A percentile compares a stretch with the other conserved stretches of the same genome.
phyloP scores from a whole-genome alignment of 2,329 filamentous ascomycete genomes.

The Blastomyces silverae region DNA sequence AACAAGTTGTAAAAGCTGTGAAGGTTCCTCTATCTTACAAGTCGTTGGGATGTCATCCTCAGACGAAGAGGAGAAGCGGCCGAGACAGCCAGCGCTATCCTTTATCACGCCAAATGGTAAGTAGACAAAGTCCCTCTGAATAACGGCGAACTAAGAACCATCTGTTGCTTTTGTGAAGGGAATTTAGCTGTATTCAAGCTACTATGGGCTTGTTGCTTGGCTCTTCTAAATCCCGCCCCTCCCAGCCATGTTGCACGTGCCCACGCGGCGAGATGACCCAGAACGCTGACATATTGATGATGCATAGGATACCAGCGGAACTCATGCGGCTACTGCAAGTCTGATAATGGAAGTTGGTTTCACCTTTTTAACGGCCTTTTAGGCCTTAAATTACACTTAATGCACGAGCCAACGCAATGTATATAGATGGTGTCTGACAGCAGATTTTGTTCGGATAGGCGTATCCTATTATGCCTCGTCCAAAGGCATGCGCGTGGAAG shows the following conservation, averaged over 20 bases:
- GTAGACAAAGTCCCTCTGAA: not conserved
- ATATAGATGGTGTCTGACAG: not conserved
- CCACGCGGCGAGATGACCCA: too few species aligned
- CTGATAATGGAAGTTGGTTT: constrained; percentile 41
- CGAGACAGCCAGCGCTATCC: not conserved
- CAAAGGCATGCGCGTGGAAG: constrained; percentile 38
- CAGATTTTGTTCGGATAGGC: constrained; percentile 27
- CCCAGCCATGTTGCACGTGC: too few species aligned
- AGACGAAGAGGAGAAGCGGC: constrained; percentile 5
- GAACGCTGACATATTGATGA: not conserved
- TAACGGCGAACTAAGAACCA: not conserved
- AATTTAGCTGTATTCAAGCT: not conserved
- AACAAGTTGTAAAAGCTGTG: not conserved
- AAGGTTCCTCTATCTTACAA: not conserved
- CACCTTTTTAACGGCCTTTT: constrained; percentile 22
- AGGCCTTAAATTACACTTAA: constrained; percentile 1
- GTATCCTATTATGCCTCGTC: constrained; percentile 44
- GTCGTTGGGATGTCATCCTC: constrained; percentile 2
- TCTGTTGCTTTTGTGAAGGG: not conserved
- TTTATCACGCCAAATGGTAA: constrained; percentile 10
- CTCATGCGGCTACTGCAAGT: constrained; percentile 46
- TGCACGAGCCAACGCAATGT: constrained; percentile 3
- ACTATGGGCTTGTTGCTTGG: not conserved
- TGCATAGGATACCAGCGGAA: constrained; percentile 42
- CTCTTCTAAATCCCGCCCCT: not conserved